Evolutionary conservation across 768 basidiomycete species (phyloP), one percentile per base, ranked within the genome.

Genomic region (Serendipita sp.): DNA sequence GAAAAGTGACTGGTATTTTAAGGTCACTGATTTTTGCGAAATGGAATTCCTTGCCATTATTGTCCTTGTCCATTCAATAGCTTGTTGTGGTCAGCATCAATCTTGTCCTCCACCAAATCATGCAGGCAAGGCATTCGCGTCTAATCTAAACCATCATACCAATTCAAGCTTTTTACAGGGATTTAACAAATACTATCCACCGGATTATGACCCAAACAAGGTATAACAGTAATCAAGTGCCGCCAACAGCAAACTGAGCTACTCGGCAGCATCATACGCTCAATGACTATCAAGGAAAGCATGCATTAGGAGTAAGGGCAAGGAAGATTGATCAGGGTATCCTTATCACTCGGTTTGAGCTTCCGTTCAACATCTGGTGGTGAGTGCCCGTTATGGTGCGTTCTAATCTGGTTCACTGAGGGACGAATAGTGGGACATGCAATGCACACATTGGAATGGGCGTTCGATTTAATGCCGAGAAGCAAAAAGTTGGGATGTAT

Each of bases 391-490:
- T 3, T 24, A n/a, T 18, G 54, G 13, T 30, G 46, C 35, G 44
- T 18, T 13, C 3, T 28, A 16, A 13, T 13, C 53, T 18, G 28
- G 15, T 44, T 30, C 37, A 32, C 2, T 2, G n/a, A 32, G 24
- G 69, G 60, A 71, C 72, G 24, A 65, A 44, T 74, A 97, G 95
- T 71, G 91, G 86, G 38, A 87, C 87, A 76, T 99, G 95, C 76
- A 86, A 94, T 73, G 88, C 88, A 69, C 96, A 98, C 76, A 91
- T 99, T 62, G 96, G 96, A 10, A 96, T 96, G 83, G 96, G 96
- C 28, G 96, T 99, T 1, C 89, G 96, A n/a, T 99, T 97, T 78
- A 99, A 99, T 69, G 96, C 96, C 0, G 94, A 98, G 75, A 99
- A 99, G 83, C 88, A 88, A 78, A 97, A 95, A 74, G 82, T 97